Conservation (phyloP, 2,329 filamentous ascomycete species). For the Pseudonectria buxi region DNA sequence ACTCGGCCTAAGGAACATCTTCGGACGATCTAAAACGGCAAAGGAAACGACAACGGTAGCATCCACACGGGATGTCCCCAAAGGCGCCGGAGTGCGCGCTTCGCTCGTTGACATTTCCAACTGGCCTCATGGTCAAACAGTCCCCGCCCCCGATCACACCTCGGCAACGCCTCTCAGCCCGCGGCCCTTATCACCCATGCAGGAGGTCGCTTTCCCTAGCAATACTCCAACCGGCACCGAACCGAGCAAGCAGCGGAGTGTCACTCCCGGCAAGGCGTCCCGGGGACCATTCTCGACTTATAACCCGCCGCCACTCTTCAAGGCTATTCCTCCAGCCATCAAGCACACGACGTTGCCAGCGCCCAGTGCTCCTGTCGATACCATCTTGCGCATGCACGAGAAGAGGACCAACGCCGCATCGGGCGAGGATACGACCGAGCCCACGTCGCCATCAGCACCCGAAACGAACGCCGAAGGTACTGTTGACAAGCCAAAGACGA, state of each 20-base stretch:
- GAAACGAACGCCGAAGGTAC: constrained; percentile 6
- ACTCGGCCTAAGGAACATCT: constrained; percentile 45
- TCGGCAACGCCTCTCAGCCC: constrained; percentile 20
- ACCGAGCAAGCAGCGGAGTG: constrained; percentile 1
- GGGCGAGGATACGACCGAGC: constrained; percentile 12
- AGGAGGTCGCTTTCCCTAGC: constrained; percentile 9
- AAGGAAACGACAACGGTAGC: constrained; percentile 28
- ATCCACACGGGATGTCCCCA: constrained; percentile 24
- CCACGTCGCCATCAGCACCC: background rate
- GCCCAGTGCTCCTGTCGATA: constrained; percentile 61
- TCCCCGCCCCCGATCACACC: constrained; percentile 30
- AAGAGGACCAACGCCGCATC: constrained; percentile 29
- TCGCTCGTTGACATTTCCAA: constrained; percentile 40
- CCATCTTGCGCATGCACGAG: constrained; percentile 56
- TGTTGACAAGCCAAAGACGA: constrained; percentile 30
- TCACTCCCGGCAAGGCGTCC: constrained; percentile 12
- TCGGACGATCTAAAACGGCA: constrained; percentile 37
- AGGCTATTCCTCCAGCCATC: constrained; percentile 78
- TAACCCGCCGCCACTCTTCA: constrained; percentile 72
- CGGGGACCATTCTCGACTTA: constrained; percentile 40
- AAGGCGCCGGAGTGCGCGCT: constrained; percentile 34
- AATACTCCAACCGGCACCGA: no score
- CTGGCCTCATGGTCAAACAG: constrained; percentile 34
- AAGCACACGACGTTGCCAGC: constrained; percentile 66
- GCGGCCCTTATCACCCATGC: constrained; percentile 18